Conservation (phyloP, 352 stramenopile species). For the Globisporangium echinulatum region DNA sequence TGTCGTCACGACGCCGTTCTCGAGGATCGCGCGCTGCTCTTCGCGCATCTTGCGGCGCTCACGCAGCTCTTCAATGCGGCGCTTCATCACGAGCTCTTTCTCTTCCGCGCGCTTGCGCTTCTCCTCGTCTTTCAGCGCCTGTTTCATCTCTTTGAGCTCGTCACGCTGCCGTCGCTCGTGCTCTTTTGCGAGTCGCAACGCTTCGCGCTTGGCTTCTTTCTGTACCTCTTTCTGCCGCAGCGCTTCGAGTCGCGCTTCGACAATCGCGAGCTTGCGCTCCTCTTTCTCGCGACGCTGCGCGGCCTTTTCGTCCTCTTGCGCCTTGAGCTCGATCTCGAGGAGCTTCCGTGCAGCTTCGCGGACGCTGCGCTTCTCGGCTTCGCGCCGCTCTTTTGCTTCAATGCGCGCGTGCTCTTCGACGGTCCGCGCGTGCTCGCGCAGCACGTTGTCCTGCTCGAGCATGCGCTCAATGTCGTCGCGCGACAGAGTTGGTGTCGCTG, state of each 20-base stretch:
- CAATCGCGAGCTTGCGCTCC: conserved; percentile 60
- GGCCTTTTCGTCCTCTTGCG: conserved; percentile 69
- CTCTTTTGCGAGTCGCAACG: conserved; percentile 47
- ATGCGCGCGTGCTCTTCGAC: conserved; percentile 33
- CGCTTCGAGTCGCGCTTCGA: conserved; percentile 57
- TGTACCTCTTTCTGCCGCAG: conserved; percentile 56
- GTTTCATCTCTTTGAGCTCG: conserved; percentile 66
- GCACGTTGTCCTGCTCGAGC: conserved; percentile 34
- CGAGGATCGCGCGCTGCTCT: conserved; percentile 62
- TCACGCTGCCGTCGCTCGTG: conserved; percentile 62
- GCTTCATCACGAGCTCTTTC: conserved; percentile 69
- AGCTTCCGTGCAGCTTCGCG: conserved; percentile 62
- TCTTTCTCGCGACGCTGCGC: conserved; percentile 57
- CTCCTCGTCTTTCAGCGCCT: conserved; percentile 61
- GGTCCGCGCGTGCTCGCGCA: conserved; percentile 36
- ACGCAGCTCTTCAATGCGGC: conserved; percentile 60
- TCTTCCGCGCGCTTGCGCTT: conserved; percentile 63
- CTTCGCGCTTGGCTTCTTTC: conserved; percentile 67
- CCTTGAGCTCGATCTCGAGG: conserved; percentile 73
- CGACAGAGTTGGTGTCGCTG: conserved; percentile 16
- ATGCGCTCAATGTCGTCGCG: conserved; percentile 39
- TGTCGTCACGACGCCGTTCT: conserved; percentile 66
- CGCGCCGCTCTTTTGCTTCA: conserved; percentile 44
- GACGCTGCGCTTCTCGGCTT: conserved; percentile 65
- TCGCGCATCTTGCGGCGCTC: conserved; percentile 60